These are phyloP conservation scores for Blastobotrys ciferrii DNA, from an alignment of 1,139 yeast genomes.

Conservation along the genomic window DNA sequence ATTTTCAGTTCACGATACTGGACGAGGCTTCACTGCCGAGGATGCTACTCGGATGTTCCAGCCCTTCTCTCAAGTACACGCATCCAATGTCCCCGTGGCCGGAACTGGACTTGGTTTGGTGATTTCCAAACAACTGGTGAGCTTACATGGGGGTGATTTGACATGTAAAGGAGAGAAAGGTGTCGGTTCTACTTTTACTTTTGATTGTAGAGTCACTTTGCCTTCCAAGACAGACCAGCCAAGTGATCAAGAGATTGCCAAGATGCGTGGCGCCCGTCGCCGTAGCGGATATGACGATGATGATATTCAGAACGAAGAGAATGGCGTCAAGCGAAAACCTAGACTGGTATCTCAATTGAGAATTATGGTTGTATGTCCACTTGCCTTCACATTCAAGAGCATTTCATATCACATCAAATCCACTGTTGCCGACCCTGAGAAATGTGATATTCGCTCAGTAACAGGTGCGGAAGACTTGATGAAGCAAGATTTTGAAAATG, in stretches of 20 bases:
- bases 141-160: constrained; percentile 81
- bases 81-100: constrained; percentile 18
- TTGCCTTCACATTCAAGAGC: constrained; percentile 31
- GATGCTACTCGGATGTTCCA: constrained; percentile 68
- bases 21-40: constrained; percentile 74
- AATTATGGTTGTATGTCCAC: constrained; percentile 35
- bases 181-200: constrained; percentile 68
- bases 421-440: constrained; percentile 31
- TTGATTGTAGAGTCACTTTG: constrained; percentile 34
- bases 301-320: background rate
- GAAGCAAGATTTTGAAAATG: constrained; percentile 6
- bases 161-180: constrained; percentile 70
- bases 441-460: constrained; percentile 25
- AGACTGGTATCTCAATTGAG: constrained; percentile 20
- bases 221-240: constrained; percentile 33
- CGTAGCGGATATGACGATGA: constrained; percentile 13
- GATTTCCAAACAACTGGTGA: constrained; percentile 79
- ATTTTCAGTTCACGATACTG: constrained; percentile 80
- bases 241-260: constrained; percentile 24
- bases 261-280: constrained; percentile 16
- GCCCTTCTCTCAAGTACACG: constrained; percentile 89
- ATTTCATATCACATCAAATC: constrained; percentile 35
- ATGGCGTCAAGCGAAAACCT: constrained; percentile 8
- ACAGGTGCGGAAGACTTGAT: constrained; percentile 19
- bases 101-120: constrained; percentile 90